phyloP scores from a whole-genome alignment of 805 yeast genomes.

The Saitoella complicata region DNA sequence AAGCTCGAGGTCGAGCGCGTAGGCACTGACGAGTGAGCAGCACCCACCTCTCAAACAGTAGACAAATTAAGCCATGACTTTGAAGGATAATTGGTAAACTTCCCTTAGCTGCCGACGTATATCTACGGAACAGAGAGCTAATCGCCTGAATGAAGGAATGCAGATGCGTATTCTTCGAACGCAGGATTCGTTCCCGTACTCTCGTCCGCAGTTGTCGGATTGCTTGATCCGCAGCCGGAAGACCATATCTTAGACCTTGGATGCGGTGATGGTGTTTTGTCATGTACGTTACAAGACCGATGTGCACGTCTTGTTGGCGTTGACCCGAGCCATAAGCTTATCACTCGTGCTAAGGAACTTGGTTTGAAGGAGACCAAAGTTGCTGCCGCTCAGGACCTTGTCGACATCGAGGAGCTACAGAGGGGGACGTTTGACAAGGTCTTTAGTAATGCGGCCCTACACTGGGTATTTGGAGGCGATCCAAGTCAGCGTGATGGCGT shows the following conservation, averaged over 20 bases:
- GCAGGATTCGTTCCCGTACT: slow-evolving; percentile 13
- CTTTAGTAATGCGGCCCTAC: slow-evolving; percentile 17
- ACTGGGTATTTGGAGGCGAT: slow-evolving; percentile 12
- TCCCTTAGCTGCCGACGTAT: slow-evolving; percentile 15
- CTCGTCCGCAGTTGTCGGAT: slow-evolving; percentile 8
- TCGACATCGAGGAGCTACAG: slow-evolving; percentile 1
- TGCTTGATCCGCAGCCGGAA: slow-evolving; percentile 4
- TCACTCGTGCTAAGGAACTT: slow-evolving; percentile 3
- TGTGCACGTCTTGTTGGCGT: slow-evolving; percentile 10
- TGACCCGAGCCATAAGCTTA: slow-evolving; percentile 8
- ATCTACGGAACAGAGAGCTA: slow-evolving; percentile 10
- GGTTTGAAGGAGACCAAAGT: slow-evolving; percentile 4
- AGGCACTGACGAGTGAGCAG: too few relatives aligned
- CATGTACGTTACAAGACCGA: slow-evolving; percentile 6
- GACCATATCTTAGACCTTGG: slow-evolving; percentile 13
- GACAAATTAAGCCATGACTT: too few relatives aligned
- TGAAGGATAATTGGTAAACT: slow-evolving; percentile 13
- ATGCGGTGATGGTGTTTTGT: slow-evolving; percentile 12
- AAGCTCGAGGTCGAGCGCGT: too few relatives aligned
- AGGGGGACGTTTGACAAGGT: slow-evolving; percentile 12
- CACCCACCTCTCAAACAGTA: too few relatives aligned
- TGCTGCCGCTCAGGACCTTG: slow-evolving; percentile 8
- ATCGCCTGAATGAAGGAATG: slow-evolving; percentile 4
- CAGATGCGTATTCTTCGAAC: slow-evolving; percentile 6
- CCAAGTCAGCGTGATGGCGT: slow-evolving; percentile 8